phyloP scores from a whole-genome alignment of 495 filamentous ascomycete genomes.

The Entonaema liquescens region DNA sequence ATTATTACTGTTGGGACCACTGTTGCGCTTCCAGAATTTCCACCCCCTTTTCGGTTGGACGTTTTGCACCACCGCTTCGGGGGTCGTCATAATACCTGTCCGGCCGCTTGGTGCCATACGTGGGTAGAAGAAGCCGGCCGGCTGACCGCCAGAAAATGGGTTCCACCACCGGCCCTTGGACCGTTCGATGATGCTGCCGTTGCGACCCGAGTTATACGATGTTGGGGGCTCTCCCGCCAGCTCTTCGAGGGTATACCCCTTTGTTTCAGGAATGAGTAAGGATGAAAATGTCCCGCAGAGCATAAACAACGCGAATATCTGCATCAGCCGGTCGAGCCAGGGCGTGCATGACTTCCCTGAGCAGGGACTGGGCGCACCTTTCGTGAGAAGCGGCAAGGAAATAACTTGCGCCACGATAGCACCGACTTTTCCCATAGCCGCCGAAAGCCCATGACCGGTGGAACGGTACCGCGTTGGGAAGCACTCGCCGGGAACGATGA shows the following conservation, averaged over 20 bases:
- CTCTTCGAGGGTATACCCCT: conserved; percentile 69
- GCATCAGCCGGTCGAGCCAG: conserved; percentile 80
- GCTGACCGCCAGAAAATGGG: conserved; percentile 48
- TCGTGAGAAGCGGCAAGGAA: conserved; percentile 57
- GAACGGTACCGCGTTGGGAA: conserved; percentile 90
- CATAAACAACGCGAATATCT: conserved; percentile 84
- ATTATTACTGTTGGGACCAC: conserved; percentile 4
- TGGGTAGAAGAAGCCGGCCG: conserved; percentile 50
- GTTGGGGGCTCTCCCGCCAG: conserved; percentile 58
- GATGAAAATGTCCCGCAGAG: conserved; percentile 71
- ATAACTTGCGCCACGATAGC: conserved; percentile 71
- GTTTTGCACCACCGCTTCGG: conserved; percentile 38
- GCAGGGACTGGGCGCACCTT: conserved; percentile 54
- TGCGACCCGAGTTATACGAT: conserved; percentile 48
- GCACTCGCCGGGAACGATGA: conserved; percentile 88
- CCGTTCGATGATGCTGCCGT: conserved; percentile 44
- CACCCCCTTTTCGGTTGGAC: conserved; percentile 31
- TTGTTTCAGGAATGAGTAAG: conserved; percentile 78
- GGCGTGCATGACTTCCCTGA: conserved; percentile 56
- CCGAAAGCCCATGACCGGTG: conserved; percentile 85
- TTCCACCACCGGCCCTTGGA: conserved; percentile 43
- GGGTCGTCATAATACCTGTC: conserved; percentile 49
- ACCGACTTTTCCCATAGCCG: conserved; percentile 82
- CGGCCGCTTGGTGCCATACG: conserved; percentile 35
- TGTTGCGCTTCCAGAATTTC: conserved; percentile 34